phyloP scores from a whole-genome alignment of 2,329 filamentous ascomycete species.

The Rhynchosporium agropyri region DNA sequence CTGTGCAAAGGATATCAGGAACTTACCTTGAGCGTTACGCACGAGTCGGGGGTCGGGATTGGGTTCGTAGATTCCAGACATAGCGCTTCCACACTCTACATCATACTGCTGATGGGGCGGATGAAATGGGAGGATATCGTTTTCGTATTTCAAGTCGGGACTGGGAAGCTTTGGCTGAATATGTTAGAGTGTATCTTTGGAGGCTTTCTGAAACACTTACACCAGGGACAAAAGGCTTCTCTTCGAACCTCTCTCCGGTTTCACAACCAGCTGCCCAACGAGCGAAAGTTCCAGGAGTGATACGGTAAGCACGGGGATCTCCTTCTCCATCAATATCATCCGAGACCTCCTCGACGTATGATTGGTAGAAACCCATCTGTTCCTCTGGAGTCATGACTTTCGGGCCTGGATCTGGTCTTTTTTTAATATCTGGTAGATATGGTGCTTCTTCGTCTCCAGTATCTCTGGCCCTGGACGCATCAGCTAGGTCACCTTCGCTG shows the following conservation, averaged over 20 bases:
- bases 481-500: conserved; percentile 23
- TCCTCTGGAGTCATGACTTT: conserved; percentile 31
- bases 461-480: conserved; percentile 9
- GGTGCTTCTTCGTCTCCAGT: conserved; percentile 8
- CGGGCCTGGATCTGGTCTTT: conserved; percentile 11
- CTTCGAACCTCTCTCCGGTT: conserved; percentile 33
- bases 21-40: conserved; percentile 28
- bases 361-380: conserved; percentile 31
- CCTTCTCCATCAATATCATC: conserved; percentile 50
- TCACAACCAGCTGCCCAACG: conserved; percentile 44
- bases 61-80: conserved; percentile 29
- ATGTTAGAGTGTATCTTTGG: background rate
- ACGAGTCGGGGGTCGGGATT: conserved; percentile 30
- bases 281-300: conserved; percentile 50
- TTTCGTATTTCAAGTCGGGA: conserved; percentile 18
- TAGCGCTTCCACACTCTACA: conserved; percentile 30
- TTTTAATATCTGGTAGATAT: conserved; percentile 17
- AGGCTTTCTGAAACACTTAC: conserved; percentile 23
- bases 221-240: conserved; percentile 23
- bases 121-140: background rate
- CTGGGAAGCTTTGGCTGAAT: conserved; percentile 9
- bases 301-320: conserved; percentile 42
- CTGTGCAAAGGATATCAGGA: conserved; percentile 2
- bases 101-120: conserved; percentile 34
- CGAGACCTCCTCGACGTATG: conserved; percentile 41